Evolutionary conservation across 768 basidiomycete genomes (phyloP).

Genomic region (Botryobasidium botryosum): DNA sequence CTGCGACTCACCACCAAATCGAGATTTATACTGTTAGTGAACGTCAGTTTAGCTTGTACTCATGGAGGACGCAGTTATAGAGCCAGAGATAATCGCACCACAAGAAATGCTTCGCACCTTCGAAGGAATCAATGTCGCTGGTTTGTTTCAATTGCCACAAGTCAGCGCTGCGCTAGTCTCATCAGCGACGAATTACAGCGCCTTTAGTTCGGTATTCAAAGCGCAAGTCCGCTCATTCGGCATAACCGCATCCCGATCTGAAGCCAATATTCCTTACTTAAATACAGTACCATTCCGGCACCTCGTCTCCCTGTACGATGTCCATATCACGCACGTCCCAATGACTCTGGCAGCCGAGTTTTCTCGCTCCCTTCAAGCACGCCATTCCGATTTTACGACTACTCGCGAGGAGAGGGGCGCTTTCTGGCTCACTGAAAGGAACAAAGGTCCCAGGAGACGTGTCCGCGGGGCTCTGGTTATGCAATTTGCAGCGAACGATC

Average conservation of each 20-base stretch:
- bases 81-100: slow-evolving; percentile 15
- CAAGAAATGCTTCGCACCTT: slow-evolving; percentile 20
- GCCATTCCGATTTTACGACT: slow-evolving; percentile 27
- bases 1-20: too few relatives aligned
- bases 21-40: too few relatives aligned
- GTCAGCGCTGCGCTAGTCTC: not conserved
- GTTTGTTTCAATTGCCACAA: slow-evolving; percentile 6
- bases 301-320: slow-evolving; percentile 26
- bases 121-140: slow-evolving; percentile 22
- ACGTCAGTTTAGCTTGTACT: too few relatives aligned
- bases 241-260: too few relatives aligned
- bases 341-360: slow-evolving; percentile 31
- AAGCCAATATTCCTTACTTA: not conserved
- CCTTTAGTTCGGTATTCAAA: slow-evolving; percentile 29
- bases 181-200: slow-evolving; percentile 12
- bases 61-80: too few relatives aligned
- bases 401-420: slow-evolving; percentile 23
- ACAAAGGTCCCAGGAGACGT: slow-evolving; percentile 7
- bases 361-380: slow-evolving; percentile 24
- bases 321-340: slow-evolving; percentile 30
- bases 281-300: slow-evolving; percentile 25
- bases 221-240: slow-evolving; percentile 11
- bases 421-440: slow-evolving; percentile 21
- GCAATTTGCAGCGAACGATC: slow-evolving; percentile 29
- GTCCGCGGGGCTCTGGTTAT: slow-evolving; percentile 25